phyloP scores from a whole-genome alignment of 345 rosid species.

The Syzygium grande region DNA sequence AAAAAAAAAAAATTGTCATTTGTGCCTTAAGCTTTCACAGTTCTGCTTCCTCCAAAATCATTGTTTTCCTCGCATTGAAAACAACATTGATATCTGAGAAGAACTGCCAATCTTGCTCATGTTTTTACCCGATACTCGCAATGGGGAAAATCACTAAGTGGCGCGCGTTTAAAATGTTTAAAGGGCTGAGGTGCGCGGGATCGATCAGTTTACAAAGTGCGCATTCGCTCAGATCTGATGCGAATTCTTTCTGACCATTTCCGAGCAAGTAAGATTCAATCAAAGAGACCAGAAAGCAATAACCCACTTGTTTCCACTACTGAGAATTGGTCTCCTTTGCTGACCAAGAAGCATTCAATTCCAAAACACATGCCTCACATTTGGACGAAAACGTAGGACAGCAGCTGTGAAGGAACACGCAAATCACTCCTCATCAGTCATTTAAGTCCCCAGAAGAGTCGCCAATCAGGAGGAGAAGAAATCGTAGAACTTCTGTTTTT shows the following conservation, averaged over 20 bases:
- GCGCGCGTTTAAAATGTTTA: neutral
- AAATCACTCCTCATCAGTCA: neutral
- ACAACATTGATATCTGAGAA: neutral
- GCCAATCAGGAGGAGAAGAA: neutral
- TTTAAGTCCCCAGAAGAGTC: neutral
- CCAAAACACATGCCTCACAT: neutral
- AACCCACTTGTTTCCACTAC: neutral
- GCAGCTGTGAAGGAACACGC: neutral
- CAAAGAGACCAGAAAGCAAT: neutral
- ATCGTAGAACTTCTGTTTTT: neutral
- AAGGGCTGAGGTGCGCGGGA: neutral
- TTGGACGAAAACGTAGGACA: neutral
- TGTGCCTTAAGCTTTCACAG: no score
- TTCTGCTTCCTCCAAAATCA: neutral
- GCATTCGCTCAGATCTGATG: neutral
- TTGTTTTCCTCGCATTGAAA: neutral
- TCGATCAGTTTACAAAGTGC: neutral
- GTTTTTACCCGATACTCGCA: neutral
- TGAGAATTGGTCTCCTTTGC: neutral
- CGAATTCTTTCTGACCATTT: neutral
- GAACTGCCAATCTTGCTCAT: neutral
- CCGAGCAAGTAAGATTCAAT: neutral
- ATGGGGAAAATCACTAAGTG: neutral
- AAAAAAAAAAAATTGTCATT: no score
- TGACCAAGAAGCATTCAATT: neutral